Evolutionary conservation across 73 alveolate species (phyloP).

Genomic region (Paramecium sexaurelia): DNA sequence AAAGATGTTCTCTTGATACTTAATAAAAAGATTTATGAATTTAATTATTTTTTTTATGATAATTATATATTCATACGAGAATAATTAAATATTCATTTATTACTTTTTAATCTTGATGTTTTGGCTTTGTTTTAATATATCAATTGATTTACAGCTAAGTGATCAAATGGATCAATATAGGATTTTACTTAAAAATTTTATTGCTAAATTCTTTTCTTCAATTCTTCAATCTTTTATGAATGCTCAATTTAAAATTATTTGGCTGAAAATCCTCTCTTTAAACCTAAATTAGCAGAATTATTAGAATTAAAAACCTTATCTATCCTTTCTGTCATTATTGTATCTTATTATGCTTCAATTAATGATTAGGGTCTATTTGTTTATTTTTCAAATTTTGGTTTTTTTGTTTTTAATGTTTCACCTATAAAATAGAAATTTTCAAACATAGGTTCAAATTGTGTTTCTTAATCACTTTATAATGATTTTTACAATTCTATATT

Average conservation of each 20-base stretch:
- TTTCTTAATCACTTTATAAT: constrained; percentile 5
- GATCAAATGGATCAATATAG: constrained; percentile 1
- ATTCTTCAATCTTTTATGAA: background rate
- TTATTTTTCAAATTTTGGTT: background rate
- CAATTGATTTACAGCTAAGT: background rate
- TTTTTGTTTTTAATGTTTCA: background rate
- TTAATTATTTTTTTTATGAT: background rate
- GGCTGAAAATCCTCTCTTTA: background rate
- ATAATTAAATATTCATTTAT: background rate
- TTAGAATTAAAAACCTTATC: background rate
- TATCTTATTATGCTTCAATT: background rate
- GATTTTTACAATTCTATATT: background rate
- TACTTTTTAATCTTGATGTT: background rate
- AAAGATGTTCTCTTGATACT: background rate
- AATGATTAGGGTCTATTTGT: background rate
- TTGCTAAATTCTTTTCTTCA: background rate
- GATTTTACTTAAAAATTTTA: background rate
- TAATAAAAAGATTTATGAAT: background rate
- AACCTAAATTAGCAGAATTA: background rate
- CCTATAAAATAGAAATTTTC: constrained; percentile 51
- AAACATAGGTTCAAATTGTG: constrained; percentile 23
- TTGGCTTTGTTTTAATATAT: background rate
- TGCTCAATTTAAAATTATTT: background rate
- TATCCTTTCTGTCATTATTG: background rate
- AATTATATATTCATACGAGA: background rate